phyloP scores from a whole-genome alignment of 352 stramenopile genomes.

The Phytophthora constricta region DNA sequence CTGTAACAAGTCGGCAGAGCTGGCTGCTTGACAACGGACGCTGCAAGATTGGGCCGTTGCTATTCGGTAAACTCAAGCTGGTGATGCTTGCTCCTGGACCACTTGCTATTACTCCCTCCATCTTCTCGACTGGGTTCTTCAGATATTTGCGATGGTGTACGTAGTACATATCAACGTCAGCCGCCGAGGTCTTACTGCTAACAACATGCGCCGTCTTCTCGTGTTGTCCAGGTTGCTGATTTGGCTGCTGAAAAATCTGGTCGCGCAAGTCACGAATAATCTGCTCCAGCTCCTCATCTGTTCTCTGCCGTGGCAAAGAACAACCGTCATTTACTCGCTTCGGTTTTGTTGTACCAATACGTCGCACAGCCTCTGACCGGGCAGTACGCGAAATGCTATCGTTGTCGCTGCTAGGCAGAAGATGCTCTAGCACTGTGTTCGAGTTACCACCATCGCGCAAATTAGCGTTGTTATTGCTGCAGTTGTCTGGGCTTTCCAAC shows the following conservation, averaged over 20 bases:
- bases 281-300: constrained; percentile 68
- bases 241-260: constrained; percentile 57
- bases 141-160: constrained; percentile 48
- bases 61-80: constrained; percentile 3
- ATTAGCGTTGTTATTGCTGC: constrained; percentile 6
- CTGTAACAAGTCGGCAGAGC: constrained; percentile 20
- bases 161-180: too few relatives aligned
- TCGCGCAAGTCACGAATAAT: constrained; percentile 72
- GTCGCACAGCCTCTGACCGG: neutral
- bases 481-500: constrained; percentile 1
- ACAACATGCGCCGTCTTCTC: neutral
- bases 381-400: neutral
- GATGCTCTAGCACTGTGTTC: neutral
- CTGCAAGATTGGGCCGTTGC: constrained; percentile 19
- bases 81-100: constrained; percentile 9
- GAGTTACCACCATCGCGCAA: constrained; percentile 2
- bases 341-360: neutral
- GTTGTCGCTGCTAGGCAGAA: neutral
- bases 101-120: constrained; percentile 29
- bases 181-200: too few relatives aligned
- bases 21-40: constrained; percentile 29
- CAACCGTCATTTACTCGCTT: neutral
- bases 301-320: constrained; percentile 24
- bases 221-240: constrained; percentile 8
- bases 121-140: constrained; percentile 69